These are phyloP conservation scores for Ailanthus altissimus DNA, from an alignment of 345 rosid species.

Conservation along the genomic window DNA sequence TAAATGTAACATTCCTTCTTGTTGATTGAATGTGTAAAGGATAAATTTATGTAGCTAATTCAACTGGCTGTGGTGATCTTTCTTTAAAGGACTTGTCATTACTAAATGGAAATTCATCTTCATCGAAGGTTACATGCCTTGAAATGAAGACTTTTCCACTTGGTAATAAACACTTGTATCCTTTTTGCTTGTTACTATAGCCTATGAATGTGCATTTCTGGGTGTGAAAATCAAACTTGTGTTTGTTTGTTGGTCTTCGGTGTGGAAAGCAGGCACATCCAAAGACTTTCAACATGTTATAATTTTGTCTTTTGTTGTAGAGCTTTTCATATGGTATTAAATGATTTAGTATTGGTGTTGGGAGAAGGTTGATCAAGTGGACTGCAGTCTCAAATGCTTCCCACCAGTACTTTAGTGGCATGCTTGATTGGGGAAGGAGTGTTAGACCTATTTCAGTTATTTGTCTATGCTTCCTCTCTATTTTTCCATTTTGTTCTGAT, in stretches of 20 bases:
- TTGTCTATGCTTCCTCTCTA: background rate
- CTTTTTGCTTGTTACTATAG: too few species aligned
- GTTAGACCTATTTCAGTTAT: background rate
- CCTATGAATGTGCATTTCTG: too few species aligned
- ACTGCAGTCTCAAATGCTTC: background rate
- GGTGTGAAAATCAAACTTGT: background rate
- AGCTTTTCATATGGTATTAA: background rate
- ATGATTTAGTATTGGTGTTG: background rate
- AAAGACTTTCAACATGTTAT: background rate
- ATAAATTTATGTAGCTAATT: too few species aligned
- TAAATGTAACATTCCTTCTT: too few species aligned
- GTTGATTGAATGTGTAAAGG: too few species aligned
- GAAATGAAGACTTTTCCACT: too few species aligned
- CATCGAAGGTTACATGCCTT: too few species aligned
- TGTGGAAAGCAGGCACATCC: background rate
- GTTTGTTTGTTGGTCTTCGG: background rate
- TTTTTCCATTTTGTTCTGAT: too few species aligned
- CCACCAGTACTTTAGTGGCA: background rate
- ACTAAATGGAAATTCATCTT: too few species aligned
- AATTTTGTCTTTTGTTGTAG: background rate
- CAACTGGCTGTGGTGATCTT: too few species aligned
- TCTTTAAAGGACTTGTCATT: too few species aligned
- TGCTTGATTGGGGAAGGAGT: background rate
- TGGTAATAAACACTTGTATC: too few species aligned
- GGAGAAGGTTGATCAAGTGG: background rate